A percentile compares a stretch with the other conserved stretches of the same genome.
These are phyloP conservation scores for Linum lewisii DNA, from an alignment of 345 rosid genomes.

Conservation along the genomic window DNA sequence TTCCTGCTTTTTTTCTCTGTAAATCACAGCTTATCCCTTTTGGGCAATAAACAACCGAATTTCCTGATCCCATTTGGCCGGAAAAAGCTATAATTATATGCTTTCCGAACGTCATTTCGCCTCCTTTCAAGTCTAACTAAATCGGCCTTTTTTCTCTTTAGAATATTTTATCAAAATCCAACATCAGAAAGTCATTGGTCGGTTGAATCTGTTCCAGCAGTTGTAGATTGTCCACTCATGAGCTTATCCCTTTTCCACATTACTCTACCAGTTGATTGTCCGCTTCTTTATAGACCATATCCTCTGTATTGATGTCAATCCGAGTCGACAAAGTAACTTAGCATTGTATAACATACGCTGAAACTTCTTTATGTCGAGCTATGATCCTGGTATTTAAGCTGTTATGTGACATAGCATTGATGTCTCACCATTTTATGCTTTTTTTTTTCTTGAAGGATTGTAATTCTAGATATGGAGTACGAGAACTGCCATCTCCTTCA, in stretches of 20 bases:
- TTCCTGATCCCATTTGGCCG: too few relatives aligned
- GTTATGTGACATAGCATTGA: constrained; percentile 10
- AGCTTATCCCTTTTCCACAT: constrained; percentile 8
- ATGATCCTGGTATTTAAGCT: constrained; percentile 10
- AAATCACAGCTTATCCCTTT: too few relatives aligned
- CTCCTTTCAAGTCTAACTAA: too few relatives aligned
- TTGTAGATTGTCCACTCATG: constrained; percentile 23
- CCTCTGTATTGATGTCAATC: constrained; percentile 18
- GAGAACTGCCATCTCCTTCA: constrained; percentile 10
- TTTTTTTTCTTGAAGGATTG: constrained; percentile 15
- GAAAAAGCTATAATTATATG: too few relatives aligned
- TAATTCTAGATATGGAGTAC: constrained; percentile 20
- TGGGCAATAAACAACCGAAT: too few relatives aligned
- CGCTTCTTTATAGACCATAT: constrained; percentile 14
- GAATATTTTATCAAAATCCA: background rate
- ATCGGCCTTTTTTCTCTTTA: background rate
- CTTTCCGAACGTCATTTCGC: background rate
- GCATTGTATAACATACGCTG: too few relatives aligned
- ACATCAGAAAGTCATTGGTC: constrained; percentile 5
- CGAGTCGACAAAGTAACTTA: constrained; percentile 9
- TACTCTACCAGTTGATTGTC: too few relatives aligned
- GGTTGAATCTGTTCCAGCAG: constrained; percentile 11
- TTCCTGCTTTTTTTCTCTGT: constrained; percentile 2
- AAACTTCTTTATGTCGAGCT: constrained; percentile 9
- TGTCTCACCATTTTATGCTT: too few relatives aligned